Evolutionary conservation across 1,139 yeast species (phyloP).

Genomic region (Nakaseomyces uthaithaninus): DNA sequence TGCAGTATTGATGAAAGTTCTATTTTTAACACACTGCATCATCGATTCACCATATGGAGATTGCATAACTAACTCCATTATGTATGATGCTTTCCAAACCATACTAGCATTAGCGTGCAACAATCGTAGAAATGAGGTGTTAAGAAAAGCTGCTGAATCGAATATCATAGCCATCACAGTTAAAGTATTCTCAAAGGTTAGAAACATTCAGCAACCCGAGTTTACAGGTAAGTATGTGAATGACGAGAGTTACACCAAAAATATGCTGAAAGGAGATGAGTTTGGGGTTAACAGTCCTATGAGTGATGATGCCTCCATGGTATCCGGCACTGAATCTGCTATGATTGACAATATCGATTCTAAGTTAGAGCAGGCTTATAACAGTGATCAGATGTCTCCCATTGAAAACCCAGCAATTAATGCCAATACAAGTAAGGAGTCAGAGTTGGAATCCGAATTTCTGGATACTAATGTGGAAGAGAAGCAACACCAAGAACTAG

Average conservation of each 20-base stretch:
- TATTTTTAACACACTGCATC: slow-evolving; percentile 63
- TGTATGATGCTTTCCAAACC: slow-evolving; percentile 85
- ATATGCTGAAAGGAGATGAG: slow-evolving; percentile 31
- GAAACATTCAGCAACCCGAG: slow-evolving; percentile 43
- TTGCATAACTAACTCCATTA: slow-evolving; percentile 66
- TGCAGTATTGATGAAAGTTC: slow-evolving; percentile 75
- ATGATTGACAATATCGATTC: slow-evolving; percentile 3
- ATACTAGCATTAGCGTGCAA: slow-evolving; percentile 90
- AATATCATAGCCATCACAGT: slow-evolving; percentile 66
- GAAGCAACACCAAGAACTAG: too few relatives aligned
- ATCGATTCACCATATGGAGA: slow-evolving; percentile 58
- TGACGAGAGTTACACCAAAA: slow-evolving; percentile 33
- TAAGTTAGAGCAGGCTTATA: slow-evolving; percentile 3
- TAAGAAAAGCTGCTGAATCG: slow-evolving; percentile 84
- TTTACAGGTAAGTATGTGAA: slow-evolving; percentile 30
- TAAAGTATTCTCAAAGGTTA: slow-evolving; percentile 56
- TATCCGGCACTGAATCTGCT: slow-evolving; percentile 1
- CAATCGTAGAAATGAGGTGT: slow-evolving; percentile 81
- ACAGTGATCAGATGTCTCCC: slow-evolving; percentile 8
- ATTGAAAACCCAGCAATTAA: slow-evolving; percentile 4
- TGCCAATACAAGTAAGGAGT: slow-evolving; percentile 8
- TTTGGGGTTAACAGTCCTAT: slow-evolving; percentile 27
- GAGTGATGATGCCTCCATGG: slow-evolving; percentile 17
- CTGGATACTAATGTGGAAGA: slow-evolving; percentile 5
- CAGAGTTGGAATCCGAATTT: background rate